Conservation (phyloP, 208 protist genomes). For the Wallacemonas sp. region DNA sequence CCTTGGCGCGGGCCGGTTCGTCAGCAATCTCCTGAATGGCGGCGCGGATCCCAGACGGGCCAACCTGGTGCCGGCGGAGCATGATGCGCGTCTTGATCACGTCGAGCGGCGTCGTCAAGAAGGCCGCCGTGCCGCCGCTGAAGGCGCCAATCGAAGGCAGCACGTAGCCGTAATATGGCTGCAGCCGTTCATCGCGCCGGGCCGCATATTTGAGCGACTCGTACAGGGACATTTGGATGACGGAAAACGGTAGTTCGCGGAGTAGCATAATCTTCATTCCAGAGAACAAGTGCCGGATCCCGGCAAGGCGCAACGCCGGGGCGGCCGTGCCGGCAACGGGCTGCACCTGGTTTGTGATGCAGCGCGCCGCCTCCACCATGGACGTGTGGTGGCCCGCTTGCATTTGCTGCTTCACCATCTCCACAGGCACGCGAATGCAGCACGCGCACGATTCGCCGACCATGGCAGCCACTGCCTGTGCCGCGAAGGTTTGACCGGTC, state of each 20-base stretch:
- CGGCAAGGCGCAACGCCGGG: constrained; percentile 13
- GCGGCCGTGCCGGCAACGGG: background rate
- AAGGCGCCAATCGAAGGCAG: constrained; percentile 80
- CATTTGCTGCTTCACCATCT: constrained; percentile 93
- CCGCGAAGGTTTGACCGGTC: constrained; percentile 16
- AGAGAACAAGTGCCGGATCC: constrained; percentile 64
- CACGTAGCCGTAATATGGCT: constrained; percentile 36
- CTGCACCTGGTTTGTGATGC: constrained; percentile 50
- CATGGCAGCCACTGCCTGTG: constrained; percentile 69
- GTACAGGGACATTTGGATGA: constrained; percentile 93
- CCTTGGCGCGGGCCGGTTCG: constrained; percentile 55
- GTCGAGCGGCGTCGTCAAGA: constrained; percentile 92
- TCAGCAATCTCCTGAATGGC: constrained; percentile 48
- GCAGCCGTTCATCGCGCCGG: constrained; percentile 26
- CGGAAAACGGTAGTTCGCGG: constrained; percentile 90
- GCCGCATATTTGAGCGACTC: constrained; percentile 72
- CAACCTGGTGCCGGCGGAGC: constrained; percentile 41
- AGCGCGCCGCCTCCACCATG: constrained; percentile 34
- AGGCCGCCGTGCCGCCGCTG: constrained; percentile 82
- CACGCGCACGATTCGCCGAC: constrained; percentile 84
- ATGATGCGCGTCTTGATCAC: constrained; percentile 94
- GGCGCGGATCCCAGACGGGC: constrained; percentile 24
- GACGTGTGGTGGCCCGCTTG: constrained; percentile 71
- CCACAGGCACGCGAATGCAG: constrained; percentile 86
- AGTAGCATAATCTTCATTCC: constrained; percentile 89